Evolutionary conservation across 2,329 filamentous ascomycete species (phyloP).

Genomic region (Apiospora kogelbergensis): DNA sequence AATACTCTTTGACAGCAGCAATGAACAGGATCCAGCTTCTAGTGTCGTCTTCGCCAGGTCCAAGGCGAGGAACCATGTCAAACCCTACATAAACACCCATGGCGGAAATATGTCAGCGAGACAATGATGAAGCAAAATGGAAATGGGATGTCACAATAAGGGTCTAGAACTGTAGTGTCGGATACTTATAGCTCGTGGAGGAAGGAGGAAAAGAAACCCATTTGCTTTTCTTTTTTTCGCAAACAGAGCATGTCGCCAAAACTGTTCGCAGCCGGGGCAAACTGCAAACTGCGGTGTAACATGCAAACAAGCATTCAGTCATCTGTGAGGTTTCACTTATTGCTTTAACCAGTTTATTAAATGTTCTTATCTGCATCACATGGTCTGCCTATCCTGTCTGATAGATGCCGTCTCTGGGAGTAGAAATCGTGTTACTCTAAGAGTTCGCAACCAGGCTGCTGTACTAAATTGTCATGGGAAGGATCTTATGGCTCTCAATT

Average conservation of each 20-base stretch:
- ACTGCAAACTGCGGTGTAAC: neutral
- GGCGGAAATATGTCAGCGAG: no score
- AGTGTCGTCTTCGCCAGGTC: neutral
- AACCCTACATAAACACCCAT: conserved; percentile 9
- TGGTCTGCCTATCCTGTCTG: no score
- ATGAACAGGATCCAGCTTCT: conserved; percentile 7
- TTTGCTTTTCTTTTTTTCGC: no score
- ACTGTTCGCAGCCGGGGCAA: neutral
- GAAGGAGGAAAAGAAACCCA: no score
- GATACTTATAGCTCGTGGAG: no score
- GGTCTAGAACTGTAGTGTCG: no score
- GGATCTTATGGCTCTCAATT: no score
- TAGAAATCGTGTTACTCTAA: neutral
- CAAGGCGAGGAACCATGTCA: conserved; percentile 12
- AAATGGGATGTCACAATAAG: no score
- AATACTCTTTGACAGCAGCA: neutral
- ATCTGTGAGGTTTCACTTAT: neutral
- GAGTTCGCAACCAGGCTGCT: neutral
- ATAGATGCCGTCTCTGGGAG: neutral
- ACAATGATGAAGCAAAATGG: no score
- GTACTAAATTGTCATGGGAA: no score
- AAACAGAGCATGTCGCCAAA: no score
- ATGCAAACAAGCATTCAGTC: no score
- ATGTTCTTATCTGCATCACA: neutral
- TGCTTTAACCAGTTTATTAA: neutral